Base-by-base conservation (phyloP, 75 land plant species). In the Isoetes taiwanensis region DNA sequence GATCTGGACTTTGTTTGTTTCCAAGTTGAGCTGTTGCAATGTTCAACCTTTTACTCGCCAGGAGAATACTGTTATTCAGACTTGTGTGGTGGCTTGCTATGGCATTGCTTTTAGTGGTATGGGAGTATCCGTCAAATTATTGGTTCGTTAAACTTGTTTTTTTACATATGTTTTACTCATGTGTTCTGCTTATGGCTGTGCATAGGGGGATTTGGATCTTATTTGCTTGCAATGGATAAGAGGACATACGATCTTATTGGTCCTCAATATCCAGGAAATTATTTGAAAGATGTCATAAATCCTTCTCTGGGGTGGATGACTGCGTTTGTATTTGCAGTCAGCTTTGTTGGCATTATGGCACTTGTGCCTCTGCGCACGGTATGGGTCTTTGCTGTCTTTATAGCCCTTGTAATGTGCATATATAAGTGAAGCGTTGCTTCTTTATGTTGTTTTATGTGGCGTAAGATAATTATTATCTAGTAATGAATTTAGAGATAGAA, bases 301-400 rank as follows among this genome's bases (percentile, higher is more conserved):
- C 96, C 81, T 2, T 71, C 56, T 10, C 8, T 90, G 33, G 93
- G 83, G 11, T 90, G 96, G 96, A 85, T 90, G 78, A 76, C 71
- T 72, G 86, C 70, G 4, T 90, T 77, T 39, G 74, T 86, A 8
- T 77, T 90, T 42, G 62, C 65, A n/a, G 73, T 43, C 62, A 68
- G 75, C 30, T 90, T 90, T 60, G 79, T 82, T 28, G 96, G 96
- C 2, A 61, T 90, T 50, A 65, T 82, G 32, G 83, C 76, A 41
- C 58, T 90, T 58, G 86, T 90, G 50, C 86, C 90, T 55, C 84
- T 90, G 4, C 78, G 96, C 41, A 90, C 82, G 86, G 96, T 86
- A 41, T 1, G 1, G 24, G 2, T 54, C 29, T n/a, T 29, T 11
- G 12, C 39, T 19, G 30, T 21, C 26, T 62, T 25, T 11, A 8